Evolutionary conservation across 345 rosid species (phyloP), one percentile per base, ranked within the genome.

Genomic region (Clausena lansium): DNA sequence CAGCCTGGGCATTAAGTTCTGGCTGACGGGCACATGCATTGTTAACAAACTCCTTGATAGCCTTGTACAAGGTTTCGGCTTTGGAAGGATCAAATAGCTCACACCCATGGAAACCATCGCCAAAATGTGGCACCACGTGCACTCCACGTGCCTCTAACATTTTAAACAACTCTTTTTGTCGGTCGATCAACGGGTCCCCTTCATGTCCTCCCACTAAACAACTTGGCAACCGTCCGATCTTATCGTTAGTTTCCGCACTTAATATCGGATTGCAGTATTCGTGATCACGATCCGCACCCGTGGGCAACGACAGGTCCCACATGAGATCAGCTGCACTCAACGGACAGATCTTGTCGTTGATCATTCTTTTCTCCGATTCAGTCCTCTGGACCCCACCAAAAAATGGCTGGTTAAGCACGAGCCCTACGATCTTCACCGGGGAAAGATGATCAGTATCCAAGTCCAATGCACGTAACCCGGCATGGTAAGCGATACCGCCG

Each of bases 141-240:
- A 88, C 98, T 5, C 94, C 97, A 15, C 78, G 83, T 14, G 87
- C 76, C 83, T 66, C 84, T 65, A 95, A 30, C 83, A 85, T 87
- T 69, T 84, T 80, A 54, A 74, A 87, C 22, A 92, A 78, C 83
- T 84, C 89, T 84, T 79, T 90, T 83, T 95, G 98, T 50, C 84
- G 85, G 81, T 95, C 97, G 0, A 75, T 67, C 19, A 92, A 81
- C 36, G 99, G 99, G 81, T 95, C 98, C 6, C 96, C 95, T 0
- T 84, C 91, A n/a, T 88, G 86, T 1, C 91, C 93, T 66, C 41
- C 74, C 28, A 93, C 77, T 3, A 84, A 80, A 76, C 89, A 85
- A 76, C 76, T 75, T 8, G 90, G 94, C 6, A 95, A 78, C 77
- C 87, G 85, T 77, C 81, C 75, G 79, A 91, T 88, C 59, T 85